Evolutionary conservation across 108 stramenopile genomes (phyloP).

Genomic region (Skeletonema menzelii): DNA sequence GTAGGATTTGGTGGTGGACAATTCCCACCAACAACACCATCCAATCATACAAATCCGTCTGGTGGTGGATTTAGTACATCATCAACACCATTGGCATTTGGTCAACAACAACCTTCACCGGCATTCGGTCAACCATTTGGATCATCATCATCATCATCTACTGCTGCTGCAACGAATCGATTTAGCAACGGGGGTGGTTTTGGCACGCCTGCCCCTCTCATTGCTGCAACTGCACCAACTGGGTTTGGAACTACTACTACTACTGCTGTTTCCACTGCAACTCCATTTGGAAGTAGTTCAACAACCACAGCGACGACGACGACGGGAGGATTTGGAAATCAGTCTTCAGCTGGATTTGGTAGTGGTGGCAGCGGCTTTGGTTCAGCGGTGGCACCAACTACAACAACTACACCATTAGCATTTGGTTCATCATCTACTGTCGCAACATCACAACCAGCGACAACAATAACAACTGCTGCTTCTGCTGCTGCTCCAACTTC

Average conservation of each 20-base stretch:
- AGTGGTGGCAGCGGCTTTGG: conserved; percentile 1
- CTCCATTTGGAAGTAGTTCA: not conserved
- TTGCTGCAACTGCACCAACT: not conserved
- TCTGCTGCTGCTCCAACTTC: not conserved
- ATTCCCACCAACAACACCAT: not conserved
- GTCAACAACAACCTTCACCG: not conserved
- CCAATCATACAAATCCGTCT: no score
- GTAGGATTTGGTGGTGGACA: not conserved
- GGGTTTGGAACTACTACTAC: not conserved
- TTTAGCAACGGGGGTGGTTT: not conserved
- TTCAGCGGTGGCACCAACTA: not conserved
- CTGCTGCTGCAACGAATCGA: no score
- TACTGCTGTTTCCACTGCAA: not conserved
- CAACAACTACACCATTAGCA: not conserved
- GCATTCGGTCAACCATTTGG: not conserved
- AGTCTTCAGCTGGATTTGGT: not conserved
- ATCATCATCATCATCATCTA: not conserved
- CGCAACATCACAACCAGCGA: not conserved
- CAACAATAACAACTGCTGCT: not conserved
- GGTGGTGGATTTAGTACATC: not conserved
- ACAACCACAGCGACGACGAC: not conserved
- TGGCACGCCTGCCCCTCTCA: not conserved
- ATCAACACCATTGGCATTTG: conserved; percentile 2
- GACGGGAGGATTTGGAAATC: not conserved
- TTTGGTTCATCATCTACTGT: conserved; percentile 1